Conservation (phyloP, 2,329 filamentous ascomycete species). For the Calonectria multiphialidica region DNA sequence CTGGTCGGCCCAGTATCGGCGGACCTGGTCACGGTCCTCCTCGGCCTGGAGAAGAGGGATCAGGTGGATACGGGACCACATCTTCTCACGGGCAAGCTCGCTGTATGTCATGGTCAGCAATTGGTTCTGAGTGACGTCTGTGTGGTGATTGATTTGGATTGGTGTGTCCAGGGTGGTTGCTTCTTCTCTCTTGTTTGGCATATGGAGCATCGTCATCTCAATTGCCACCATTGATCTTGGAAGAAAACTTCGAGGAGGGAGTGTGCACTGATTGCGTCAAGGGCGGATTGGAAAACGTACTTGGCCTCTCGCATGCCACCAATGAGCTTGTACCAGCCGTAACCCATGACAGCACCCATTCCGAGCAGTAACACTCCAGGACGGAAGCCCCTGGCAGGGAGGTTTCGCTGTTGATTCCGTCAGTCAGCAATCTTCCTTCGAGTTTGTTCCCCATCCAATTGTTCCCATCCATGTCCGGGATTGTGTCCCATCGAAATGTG, state of each 20-base stretch:
- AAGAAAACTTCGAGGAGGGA: not conserved
- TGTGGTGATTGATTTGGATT: not conserved
- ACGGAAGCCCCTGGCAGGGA: conserved; percentile 91
- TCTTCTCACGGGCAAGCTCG: conserved; percentile 95
- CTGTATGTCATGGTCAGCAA: conserved; percentile 58
- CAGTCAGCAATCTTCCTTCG: conserved; percentile 7
- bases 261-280: not conserved
- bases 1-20: conserved; percentile 87
- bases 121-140: not conserved
- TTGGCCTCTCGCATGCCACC: conserved; percentile 90
- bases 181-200: not conserved
- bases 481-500: not conserved
- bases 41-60: conserved; percentile 95
- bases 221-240: not conserved
- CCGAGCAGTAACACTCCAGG: conserved; percentile 83
- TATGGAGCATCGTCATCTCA: not conserved
- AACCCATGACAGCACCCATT: conserved; percentile 83
- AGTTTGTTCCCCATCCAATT: not conserved
- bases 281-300: conserved; percentile 65
- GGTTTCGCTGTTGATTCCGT: conserved; percentile 78
- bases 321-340: conserved; percentile 89
- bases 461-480: not conserved
- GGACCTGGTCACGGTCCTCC: conserved; percentile 94
- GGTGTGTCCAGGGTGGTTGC: too few species aligned
- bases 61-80: conserved; percentile 96